phyloP scores from a whole-genome alignment of 306 rosid genomes.

The Prunus salicina region DNA sequence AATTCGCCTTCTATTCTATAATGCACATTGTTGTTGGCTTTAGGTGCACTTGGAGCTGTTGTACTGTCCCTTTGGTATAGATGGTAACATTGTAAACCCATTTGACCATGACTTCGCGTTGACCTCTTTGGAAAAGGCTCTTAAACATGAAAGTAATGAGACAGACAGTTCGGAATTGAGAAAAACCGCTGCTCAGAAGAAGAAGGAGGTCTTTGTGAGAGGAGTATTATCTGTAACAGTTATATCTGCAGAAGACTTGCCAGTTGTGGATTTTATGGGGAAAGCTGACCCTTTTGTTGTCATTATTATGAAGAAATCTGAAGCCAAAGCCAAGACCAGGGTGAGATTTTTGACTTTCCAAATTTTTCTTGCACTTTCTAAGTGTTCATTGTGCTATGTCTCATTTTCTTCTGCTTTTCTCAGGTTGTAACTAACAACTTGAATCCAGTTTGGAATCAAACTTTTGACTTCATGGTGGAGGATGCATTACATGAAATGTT shows the following conservation, averaged over 20 bases:
- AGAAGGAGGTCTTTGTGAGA: constrained; percentile 68
- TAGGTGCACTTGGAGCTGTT: constrained; percentile 96
- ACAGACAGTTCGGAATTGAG: constrained; percentile 29
- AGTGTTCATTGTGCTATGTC: background rate
- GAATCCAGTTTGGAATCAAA: constrained; percentile 96
- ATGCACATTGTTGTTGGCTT: background rate
- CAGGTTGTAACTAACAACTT: constrained; percentile 79
- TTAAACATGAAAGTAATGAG: constrained; percentile 39
- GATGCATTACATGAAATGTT: constrained; percentile 88
- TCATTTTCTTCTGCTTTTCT: constrained; percentile 10
- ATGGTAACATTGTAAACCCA: constrained; percentile 45
- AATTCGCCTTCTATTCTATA: background rate
- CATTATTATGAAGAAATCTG: constrained; percentile 72
- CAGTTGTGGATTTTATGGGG: constrained; percentile 75
- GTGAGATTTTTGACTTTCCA: constrained; percentile 41
- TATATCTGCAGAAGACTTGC: constrained; percentile 87
- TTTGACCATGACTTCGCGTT: constrained; percentile 56
- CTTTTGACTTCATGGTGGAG: constrained; percentile 93
- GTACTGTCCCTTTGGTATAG: constrained; percentile 70
- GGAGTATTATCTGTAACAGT: constrained; percentile 88
- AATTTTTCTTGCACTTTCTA: background rate
- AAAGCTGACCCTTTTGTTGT: constrained; percentile 92
- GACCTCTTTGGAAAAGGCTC: constrained; percentile 70
- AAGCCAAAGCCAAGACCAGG: constrained; percentile 73
- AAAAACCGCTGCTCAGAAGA: constrained; percentile 40